Evolutionary conservation across 2,329 filamentous ascomycete genomes (phyloP), one percentile per base, ranked within the genome.

Genomic region (Talaromyces piceae): DNA sequence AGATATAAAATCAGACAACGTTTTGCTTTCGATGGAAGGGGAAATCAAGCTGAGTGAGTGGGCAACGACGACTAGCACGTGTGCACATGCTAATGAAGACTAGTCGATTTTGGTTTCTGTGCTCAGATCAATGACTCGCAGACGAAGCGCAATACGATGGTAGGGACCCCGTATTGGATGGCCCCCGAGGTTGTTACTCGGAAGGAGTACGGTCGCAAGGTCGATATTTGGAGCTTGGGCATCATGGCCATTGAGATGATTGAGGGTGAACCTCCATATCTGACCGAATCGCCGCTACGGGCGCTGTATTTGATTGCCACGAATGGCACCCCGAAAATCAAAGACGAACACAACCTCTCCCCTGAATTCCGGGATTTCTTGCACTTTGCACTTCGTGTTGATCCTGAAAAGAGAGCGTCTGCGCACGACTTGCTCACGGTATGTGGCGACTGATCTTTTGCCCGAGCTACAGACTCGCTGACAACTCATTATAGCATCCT

Each of bases 221-320:
- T 98, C 50, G 93, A 98, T 65, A 96, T 98, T 60, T 98, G 93
- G 93, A 95, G 88, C 53, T 76, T 98, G 41, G 93, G 93, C 53
- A 98, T 98, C 73, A 97, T 98, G 93, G 90, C 93, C 6, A 97
- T 98, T 63, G 93, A 98, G 71, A 98, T 98, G 93, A 95, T 98
- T 58, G 93, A 97, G 73, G 93, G 91, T 67, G 93, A 97, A 69
- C 93, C 93, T 11, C 93, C 93, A 22, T 98, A 97, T 67, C 77
- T 98, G 53, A 97, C 91, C 33, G 93, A 98, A 69, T 94, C 89
- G 31, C 93, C 93, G 4, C 78, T 98, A 22, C 84, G 91, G 54
- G 93, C 93, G 1, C 78, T 98, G 31, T 98, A 93, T 78, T 74
- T 98, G 61, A 98, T 98, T 67, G 93, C 93, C 49, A 97, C 93